Conservation (phyloP, 2,329 filamentous ascomycete genomes). For the Stemphylium beticola region DNA sequence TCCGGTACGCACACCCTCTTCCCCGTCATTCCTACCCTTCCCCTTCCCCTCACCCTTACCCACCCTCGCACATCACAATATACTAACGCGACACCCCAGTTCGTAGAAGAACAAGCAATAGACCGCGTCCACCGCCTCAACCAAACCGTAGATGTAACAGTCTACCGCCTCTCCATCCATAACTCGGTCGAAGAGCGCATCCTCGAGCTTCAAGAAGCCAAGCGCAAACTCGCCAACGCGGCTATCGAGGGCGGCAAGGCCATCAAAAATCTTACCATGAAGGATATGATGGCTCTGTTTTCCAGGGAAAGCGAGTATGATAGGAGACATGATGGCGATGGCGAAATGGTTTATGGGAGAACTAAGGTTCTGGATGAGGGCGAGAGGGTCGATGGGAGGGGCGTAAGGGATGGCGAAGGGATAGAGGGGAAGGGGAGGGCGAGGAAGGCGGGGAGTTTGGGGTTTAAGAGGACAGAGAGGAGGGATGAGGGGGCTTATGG, state of each 20-base stretch:
- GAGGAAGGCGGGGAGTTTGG: constrained; percentile 41
- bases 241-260: constrained; percentile 85
- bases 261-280: constrained; percentile 83
- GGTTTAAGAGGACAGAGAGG: constrained; percentile 20
- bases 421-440: constrained; percentile 20
- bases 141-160: constrained; percentile 90
- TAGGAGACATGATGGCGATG: constrained; percentile 51
- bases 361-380: constrained; percentile 36
- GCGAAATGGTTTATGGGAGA: constrained; percentile 41
- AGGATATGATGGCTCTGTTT: constrained; percentile 93
- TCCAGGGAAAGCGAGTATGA: constrained; percentile 68
- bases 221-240: constrained; percentile 86
- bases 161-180: constrained; percentile 91
- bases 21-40: not conserved
- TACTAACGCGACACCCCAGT: no score
- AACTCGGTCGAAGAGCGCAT: constrained; percentile 93
- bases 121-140: constrained; percentile 98
- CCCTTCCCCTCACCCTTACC: not conserved
- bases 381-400: not conserved
- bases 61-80: no score
- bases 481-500: constrained; percentile 52
- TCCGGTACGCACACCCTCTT: no score
- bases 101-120: constrained; percentile 98
- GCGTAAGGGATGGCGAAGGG: constrained; percentile 2
- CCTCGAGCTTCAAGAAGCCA: constrained; percentile 91